A percentile compares a stretch with the other conserved stretches of the same genome.
These are phyloP conservation scores for Cladophialophora yegresii DNA, from an alignment of 2,329 filamentous ascomycete genomes.

Conservation along the genomic window DNA sequence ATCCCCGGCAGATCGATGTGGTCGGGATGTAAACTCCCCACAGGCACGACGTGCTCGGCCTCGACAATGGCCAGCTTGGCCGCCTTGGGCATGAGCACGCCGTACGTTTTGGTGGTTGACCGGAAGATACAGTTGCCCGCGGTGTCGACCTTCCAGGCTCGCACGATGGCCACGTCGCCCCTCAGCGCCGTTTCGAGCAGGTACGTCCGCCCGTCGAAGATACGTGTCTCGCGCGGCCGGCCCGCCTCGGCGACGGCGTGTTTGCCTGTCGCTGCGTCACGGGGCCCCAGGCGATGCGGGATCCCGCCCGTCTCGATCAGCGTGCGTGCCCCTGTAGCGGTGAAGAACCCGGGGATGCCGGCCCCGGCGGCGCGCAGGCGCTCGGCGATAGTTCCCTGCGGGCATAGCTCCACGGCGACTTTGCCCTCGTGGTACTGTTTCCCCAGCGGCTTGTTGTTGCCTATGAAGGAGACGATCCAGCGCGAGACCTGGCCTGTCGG, in stretches of 20 bases:
- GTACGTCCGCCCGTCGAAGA: constrained; percentile 72
- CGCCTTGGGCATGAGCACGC: constrained; percentile 77
- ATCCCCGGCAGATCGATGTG: constrained; percentile 79
- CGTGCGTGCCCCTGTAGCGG: constrained; percentile 68
- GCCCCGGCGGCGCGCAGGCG: constrained; percentile 83
- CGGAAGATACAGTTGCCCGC: constrained; percentile 79
- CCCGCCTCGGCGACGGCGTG: constrained; percentile 64
- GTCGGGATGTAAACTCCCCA: constrained; percentile 71
- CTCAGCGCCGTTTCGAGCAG: constrained; percentile 75
- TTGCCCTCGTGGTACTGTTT: constrained; percentile 84
- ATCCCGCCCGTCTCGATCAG: constrained; percentile 47
- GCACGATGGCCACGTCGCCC: constrained; percentile 75
- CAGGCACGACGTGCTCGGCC: constrained; percentile 77
- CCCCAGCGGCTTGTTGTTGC: constrained; percentile 85
- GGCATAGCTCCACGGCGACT: constrained; percentile 86
- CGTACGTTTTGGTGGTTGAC: constrained; percentile 73
- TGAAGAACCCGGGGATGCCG: constrained; percentile 87
- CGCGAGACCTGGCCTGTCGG: constrained; percentile 70
- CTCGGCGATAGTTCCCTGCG: constrained; percentile 89
- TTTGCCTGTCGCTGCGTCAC: constrained; percentile 67
- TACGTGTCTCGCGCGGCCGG: constrained; percentile 67
- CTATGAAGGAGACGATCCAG: constrained; percentile 74
- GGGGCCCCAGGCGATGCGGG: constrained; percentile 70
- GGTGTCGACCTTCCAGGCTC: constrained; percentile 74
- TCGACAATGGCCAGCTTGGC: constrained; percentile 78